Base-by-base conservation (phyloP, 306 rosid species). In the barrel medic (Medicago truncatula) region DNA sequence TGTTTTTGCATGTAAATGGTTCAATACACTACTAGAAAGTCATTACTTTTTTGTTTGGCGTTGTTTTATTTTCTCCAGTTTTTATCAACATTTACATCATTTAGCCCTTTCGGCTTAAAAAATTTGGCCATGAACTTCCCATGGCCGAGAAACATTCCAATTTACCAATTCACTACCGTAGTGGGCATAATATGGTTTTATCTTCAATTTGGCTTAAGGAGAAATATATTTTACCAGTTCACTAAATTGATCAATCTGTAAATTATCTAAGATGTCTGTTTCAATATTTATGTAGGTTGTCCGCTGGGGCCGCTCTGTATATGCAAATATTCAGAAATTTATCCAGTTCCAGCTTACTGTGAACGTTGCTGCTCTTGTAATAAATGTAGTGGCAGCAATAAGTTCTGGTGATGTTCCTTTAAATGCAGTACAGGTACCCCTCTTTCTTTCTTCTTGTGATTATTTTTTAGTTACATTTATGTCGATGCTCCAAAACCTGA, bases 301-400 rank as follows among this genome's bases (percentile, higher is more conserved):
- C 70, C 95, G 97, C 47, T 95, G 98, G 98, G 98, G 98, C 67
- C 97, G 98, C 60, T 95, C 98, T 83, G 98, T 95, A 15, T 95
- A 92, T 84, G 97, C 98, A 75, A 95, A 95, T 78, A 92, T 95
- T 84, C 98, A 95, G 86, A 95, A 95, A 78, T 95, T 95, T 81
- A 95, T 95, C 81, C 98, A 95, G 83, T 95, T 95, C 83, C 98
- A 92, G 84, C 97, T 95, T 46, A 95, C 98, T 4, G 98, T 95
- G 57, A 95, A 95, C 73, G 98, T 90, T 67, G 98, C 97, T 69
- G 98, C 98, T 82, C 97, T 95, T 76, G 88, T 89, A 59, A 95
- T 95, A 57, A 95, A 95, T 86, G 97, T 95, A 43, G 98, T 90
- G 83, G 97, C 98, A 7, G 92, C 98, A 71, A 59, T 95, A 68